Base-by-base conservation (phyloP, 2,329 filamentous ascomycete species). In the Trichophyton simii region DNA sequence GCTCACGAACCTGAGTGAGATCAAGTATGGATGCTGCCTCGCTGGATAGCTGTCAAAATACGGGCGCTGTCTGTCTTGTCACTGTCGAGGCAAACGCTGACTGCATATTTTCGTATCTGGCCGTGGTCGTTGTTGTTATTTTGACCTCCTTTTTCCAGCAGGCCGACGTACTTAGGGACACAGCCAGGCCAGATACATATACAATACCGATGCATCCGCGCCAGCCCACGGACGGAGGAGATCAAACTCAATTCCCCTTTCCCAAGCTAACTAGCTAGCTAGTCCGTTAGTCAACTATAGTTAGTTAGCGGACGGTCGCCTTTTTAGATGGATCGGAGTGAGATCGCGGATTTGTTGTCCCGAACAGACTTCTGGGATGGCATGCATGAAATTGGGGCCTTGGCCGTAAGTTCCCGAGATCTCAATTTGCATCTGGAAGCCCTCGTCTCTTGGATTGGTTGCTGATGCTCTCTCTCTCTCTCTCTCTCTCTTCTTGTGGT, bases 241-340 rank as follows among this genome's bases (percentile, higher is more conserved):
- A 54, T 34, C 50, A 54, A 54, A 54, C 50, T 54, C 50, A 54
- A 54, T 54, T 54, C 22, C 50, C 50, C 50, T 54, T 54, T 38
- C 28, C 11, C 11, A 44, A n/a, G n/a, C 15, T 20, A 44, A 18
- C 22, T 28, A 31, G 6, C 46, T 52, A 22, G 18, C 11, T 13
- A 13, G 18, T 36, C 34, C 8, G 34, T 36, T 36, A 22, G 46
- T 2, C 2, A 22, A 28, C 28, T 31, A 31, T 22, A 22, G 28
- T 7, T 31, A 38, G 34, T 3, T 38, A 38, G 34, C 9, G 34
- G 34, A 4, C 8, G 2, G 34, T 38, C 34, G 11, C 8, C 6
- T 38, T 38, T 38, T 31, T 54, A 54, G 50, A 28, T 31, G 13
- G 50, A 54, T 54, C 50, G 50, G 50, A 34, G 50, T 54, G 50